These are phyloP conservation scores for Sugiyamaella boreocaroliniensis DNA, from an alignment of 805 yeast genomes.

Conservation along the genomic window DNA sequence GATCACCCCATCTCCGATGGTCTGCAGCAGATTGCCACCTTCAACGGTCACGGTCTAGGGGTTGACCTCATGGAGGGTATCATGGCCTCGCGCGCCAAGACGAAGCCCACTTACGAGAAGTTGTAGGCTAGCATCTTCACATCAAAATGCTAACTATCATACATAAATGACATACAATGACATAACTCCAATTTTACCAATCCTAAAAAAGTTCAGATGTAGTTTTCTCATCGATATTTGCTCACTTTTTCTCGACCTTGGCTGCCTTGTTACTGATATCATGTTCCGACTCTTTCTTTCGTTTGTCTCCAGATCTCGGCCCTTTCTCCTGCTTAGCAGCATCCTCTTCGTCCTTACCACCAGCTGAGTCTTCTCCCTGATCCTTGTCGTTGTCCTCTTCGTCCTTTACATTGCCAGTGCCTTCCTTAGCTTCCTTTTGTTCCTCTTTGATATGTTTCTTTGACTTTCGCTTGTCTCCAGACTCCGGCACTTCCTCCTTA, in stretches of 20 bases:
- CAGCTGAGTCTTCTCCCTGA: no score
- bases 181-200: no score
- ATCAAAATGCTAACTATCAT: no score
- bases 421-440: neutral
- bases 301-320: neutral
- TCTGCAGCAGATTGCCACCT: slow-evolving; percentile 46
- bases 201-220: no score
- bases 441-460: neutral
- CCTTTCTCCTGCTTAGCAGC: neutral
- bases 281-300: neutral
- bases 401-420: neutral
- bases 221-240: no score
- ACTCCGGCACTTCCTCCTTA: neutral
- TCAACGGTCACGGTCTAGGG: slow-evolving; percentile 39
- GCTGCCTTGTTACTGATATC: neutral
- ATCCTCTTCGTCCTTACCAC: no score
- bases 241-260: no score
- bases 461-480: neutral
- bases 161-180: no score
- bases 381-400: neutral
- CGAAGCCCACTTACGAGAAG: slow-evolving; percentile 27
- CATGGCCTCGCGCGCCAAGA: slow-evolving; percentile 24
- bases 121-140: slow-evolving; percentile 10
- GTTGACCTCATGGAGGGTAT: slow-evolving; percentile 29
- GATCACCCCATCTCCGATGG: slow-evolving; percentile 41